Percentiles rank a stretch among this genome's conserved stretches.
phyloP scores from a whole-genome alignment of 257 asterid species.

The Eucommia ulmoides region DNA sequence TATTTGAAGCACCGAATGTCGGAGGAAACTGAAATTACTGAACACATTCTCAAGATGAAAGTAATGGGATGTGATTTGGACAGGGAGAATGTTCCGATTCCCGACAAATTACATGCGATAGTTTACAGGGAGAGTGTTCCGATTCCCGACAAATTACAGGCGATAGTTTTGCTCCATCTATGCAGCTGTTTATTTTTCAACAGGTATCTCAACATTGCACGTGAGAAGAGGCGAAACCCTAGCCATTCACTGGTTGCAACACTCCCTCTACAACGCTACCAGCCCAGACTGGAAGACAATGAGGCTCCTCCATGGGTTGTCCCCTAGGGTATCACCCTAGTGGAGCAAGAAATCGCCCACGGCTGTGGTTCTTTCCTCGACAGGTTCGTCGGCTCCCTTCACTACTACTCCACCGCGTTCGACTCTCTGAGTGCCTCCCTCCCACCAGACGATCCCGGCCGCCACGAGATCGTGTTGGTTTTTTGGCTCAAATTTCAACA shows the following conservation, averaged over 20 bases:
- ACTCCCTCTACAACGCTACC: slow-evolving; percentile 57
- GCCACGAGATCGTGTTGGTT: too few species aligned
- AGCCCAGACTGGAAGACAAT: slow-evolving; percentile 68
- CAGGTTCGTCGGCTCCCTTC: slow-evolving; percentile 63
- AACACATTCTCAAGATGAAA: slow-evolving; percentile 12
- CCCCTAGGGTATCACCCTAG: slow-evolving; percentile 55
- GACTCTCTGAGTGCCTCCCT: slow-evolving; percentile 58
- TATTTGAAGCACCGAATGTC: slow-evolving; percentile 4
- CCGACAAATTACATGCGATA: slow-evolving; percentile 9
- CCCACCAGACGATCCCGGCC: slow-evolving; percentile 27
- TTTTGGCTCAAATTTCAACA: too few species aligned
- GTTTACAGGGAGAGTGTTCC: too few species aligned
- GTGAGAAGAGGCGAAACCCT: slow-evolving; percentile 36
- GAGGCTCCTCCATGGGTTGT: slow-evolving; percentile 35
- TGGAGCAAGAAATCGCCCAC: slow-evolving; percentile 58
- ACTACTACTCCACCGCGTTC: slow-evolving; percentile 64
- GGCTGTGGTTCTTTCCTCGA: slow-evolving; percentile 74
- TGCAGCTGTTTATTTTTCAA: too few species aligned
- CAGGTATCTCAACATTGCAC: slow-evolving; percentile 23
- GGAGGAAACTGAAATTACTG: background rate
- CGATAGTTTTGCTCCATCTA: too few species aligned
- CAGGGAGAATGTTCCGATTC: slow-evolving; percentile 2
- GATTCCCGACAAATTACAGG: too few species aligned
- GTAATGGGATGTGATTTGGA: slow-evolving; percentile 11
- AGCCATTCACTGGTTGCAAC: slow-evolving; percentile 77